phyloP scores from a whole-genome alignment of 331 rosid genomes.

The Malus hybrid region DNA sequence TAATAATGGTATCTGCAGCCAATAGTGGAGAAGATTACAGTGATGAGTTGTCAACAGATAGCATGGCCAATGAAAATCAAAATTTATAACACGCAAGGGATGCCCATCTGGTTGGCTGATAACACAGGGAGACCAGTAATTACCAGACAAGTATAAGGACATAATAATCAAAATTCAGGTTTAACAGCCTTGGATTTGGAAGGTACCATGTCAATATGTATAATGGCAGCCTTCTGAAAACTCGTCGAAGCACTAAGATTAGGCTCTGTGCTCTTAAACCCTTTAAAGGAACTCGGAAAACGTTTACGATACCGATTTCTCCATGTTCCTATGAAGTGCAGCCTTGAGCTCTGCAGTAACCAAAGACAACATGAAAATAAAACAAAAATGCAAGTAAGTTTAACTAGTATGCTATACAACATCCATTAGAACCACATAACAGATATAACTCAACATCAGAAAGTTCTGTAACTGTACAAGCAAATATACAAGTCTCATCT shows the following conservation, averaged over 20 bases:
- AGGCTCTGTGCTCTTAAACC: conserved; percentile 28
- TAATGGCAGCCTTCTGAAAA: conserved; percentile 29
- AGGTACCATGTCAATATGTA: conserved; percentile 89
- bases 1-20: neutral
- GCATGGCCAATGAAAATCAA: neutral
- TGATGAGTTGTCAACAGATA: neutral
- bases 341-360: conserved; percentile 68
- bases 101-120: neutral
- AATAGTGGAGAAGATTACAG: neutral
- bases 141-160: neutral
- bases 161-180: conserved; percentile 3
- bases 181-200: conserved; percentile 11
- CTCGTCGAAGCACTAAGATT: conserved; percentile 21
- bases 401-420: neutral
- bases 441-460: neutral
- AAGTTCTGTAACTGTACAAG: neutral
- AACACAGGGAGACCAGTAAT: neutral
- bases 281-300: conserved; percentile 41
- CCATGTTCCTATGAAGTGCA: conserved; percentile 96
- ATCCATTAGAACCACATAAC: neutral
- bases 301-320: conserved; percentile 80
- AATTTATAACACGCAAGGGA: neutral
- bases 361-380: conserved; percentile 17
- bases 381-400: neutral
- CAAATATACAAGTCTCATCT: neutral